phyloP scores from a whole-genome alignment of 2,329 filamentous ascomycete species.

The Microthyrium microscopicum region DNA sequence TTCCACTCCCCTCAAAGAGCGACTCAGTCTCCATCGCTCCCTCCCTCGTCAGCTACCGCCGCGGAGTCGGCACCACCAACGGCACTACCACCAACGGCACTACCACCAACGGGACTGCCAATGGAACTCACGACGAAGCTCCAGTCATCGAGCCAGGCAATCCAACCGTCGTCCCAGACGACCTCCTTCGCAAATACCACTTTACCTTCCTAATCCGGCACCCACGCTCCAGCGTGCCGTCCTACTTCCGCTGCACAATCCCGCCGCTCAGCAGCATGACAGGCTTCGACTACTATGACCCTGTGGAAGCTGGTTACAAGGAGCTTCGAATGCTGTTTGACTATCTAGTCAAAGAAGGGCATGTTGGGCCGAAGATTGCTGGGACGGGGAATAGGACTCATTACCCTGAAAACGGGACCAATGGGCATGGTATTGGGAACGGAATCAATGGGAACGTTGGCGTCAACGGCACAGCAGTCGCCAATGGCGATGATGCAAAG shows the following conservation, averaged over 20 bases:
- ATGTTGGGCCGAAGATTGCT: slow-evolving; percentile 53
- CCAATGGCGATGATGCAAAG: slow-evolving; percentile 16
- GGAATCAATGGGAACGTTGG: slow-evolving; percentile 28
- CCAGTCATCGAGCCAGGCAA: slow-evolving; percentile 47
- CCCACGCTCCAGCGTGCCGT: slow-evolving; percentile 79
- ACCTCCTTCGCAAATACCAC: slow-evolving; percentile 64
- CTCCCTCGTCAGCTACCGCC: slow-evolving; percentile 47
- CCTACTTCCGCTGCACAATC: slow-evolving; percentile 85
- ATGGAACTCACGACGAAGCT: slow-evolving; percentile 9
- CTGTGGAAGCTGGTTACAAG: slow-evolving; percentile 74
- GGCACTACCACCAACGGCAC: slow-evolving; percentile 12
- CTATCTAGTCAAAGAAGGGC: slow-evolving; percentile 51
- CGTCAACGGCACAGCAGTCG: slow-evolving; percentile 15
- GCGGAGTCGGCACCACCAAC: slow-evolving; percentile 38
- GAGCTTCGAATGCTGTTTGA: slow-evolving; percentile 81
- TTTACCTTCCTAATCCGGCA: slow-evolving; percentile 96
- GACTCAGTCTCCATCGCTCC: slow-evolving; percentile 57
- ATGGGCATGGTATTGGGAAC: too few species aligned
- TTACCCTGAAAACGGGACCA: not conserved
- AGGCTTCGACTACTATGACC: slow-evolving; percentile 74
- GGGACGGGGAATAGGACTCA: slow-evolving; percentile 21
- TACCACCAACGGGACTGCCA: slow-evolving; percentile 9
- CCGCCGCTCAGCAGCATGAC: slow-evolving; percentile 71
- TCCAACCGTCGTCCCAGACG: slow-evolving; percentile 67
- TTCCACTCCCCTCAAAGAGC: slow-evolving; percentile 56